Evolutionary conservation across 2,329 filamentous ascomycete genomes (phyloP), one percentile per base, ranked within the genome.

Genomic region (Pseudogymnoascus sp.): DNA sequence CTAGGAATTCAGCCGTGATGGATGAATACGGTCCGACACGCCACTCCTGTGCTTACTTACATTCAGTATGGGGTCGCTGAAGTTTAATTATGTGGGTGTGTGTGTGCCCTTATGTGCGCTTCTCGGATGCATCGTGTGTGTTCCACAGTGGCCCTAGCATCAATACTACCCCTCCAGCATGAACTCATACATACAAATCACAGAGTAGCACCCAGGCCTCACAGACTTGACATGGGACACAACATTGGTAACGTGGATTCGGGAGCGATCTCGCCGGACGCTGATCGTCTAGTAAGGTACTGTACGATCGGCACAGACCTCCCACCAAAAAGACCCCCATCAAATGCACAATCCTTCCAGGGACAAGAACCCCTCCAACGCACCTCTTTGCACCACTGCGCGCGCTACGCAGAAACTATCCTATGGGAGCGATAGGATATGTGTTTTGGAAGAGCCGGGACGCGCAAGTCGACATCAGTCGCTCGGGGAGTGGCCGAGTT

Each of bases 301-400:
- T 33, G 50, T 56, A 56, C 50, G 50, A 56, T 56, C 50, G 50
- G 50, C 50, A 56, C 50, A 56, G 50, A 56, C 50, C 29, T 33
- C 16, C 50, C 50, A 56, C 50, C 26, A 56, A 47, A 47, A 56
- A 19, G 5, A 33, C 50, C 29, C 47, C 50, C 50, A 56, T 13
- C 11, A 11, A 33, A 56, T 56, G 50, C 50, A 56, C 50, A 56
- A 56, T 56, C 50, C 16, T 35, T 21, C 29, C 50, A 56, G 50
- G 29, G 29, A 56, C n/a, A 13, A 56, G 29, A 56, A 35, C 29
- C 50, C 50, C 50, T 35, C 50, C 4, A 56, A 56, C 29, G 50
- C 50, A 56, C 16, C 29, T 56, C 16, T 56, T 56, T 21, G 16
- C 50, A 56, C 50, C 29, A 56, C 50, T 2, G 29, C 50, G 16